These are phyloP conservation scores for Cornus kousa DNA, from an alignment of 148 eudicot species.

Conservation along the genomic window DNA sequence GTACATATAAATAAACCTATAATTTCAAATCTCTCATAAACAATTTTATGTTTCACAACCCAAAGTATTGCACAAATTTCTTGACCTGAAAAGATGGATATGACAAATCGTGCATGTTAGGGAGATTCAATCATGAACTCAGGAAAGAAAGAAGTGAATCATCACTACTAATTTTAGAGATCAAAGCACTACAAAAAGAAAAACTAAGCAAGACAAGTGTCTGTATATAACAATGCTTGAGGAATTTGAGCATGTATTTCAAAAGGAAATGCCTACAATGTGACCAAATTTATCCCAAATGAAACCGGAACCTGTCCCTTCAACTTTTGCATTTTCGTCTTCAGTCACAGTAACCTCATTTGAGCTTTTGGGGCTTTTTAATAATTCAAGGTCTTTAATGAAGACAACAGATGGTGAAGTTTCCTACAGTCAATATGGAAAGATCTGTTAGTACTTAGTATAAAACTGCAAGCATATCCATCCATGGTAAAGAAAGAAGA, in stretches of 20 bases:
- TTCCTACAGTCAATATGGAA: constrained; percentile 45
- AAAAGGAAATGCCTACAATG: constrained; percentile 53
- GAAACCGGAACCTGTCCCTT: constrained; percentile 98
- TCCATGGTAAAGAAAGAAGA: background rate
- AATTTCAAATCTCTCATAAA: background rate
- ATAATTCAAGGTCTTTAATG: constrained; percentile 61
- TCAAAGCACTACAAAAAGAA: background rate
- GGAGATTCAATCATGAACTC: background rate
- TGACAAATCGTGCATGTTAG: background rate
- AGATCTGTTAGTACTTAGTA: constrained; percentile 5
- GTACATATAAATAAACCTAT: background rate
- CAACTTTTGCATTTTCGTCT: constrained; percentile 59
- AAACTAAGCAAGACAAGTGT: background rate
- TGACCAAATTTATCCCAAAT: constrained; percentile 97
- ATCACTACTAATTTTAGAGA: background rate
- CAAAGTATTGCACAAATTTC: background rate
- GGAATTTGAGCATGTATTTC: background rate
- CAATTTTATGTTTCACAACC: background rate
- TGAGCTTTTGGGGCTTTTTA: constrained; percentile 44
- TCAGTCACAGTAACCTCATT: constrained; percentile 39
- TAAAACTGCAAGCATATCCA: background rate
- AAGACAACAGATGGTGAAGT: constrained; percentile 82
- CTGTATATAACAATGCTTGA: background rate
- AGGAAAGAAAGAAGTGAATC: background rate
- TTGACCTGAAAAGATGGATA: background rate